A percentile compares a stretch with the other conserved stretches of the same genome.
These are phyloP conservation scores for Xylariaceae sp. DNA, from an alignment of 2,329 filamentous ascomycete genomes.

Conservation along the genomic window DNA sequence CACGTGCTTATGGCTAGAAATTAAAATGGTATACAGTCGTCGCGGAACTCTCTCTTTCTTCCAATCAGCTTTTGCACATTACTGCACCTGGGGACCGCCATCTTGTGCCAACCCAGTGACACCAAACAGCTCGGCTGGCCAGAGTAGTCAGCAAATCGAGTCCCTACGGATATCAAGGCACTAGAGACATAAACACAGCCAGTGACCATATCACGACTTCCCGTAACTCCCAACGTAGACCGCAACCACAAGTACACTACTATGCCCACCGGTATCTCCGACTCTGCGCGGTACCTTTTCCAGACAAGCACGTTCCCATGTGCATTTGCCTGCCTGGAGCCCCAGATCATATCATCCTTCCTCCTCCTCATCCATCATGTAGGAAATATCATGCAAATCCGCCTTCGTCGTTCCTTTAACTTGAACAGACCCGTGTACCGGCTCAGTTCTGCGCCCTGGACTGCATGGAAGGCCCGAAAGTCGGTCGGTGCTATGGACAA, in stretches of 20 bases:
- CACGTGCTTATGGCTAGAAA: constrained; percentile 20
- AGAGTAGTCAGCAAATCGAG: no score
- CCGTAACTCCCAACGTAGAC: constrained; percentile 10
- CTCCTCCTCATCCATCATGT: not conserved
- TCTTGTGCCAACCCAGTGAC: not conserved
- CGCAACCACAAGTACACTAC: constrained; percentile 19
- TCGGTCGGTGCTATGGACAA: not conserved
- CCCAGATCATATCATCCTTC: constrained; percentile 3
- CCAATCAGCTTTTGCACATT: not conserved
- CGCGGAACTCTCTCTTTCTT: constrained; percentile 1
- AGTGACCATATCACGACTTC: constrained; percentile 13
- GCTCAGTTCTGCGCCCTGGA: no score
- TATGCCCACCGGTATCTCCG: constrained; percentile 12
- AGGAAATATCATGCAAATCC: no score
- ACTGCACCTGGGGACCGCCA: constrained; percentile 2
- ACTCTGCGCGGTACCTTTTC: no score
- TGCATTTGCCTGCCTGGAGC: no score
- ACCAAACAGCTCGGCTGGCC: no score
- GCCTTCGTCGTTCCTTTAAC: no score
- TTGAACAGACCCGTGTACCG: no score
- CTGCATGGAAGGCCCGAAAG: no score
- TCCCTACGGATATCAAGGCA: no score
- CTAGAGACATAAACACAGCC: constrained; percentile 9
- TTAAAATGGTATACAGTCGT: constrained; percentile 18
- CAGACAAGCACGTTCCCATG: no score